A percentile compares a stretch with the other conserved stretches of the same genome.
Conservation (phyloP, 2,329 filamentous ascomycete genomes). For the Trichoderma sp. region DNA sequence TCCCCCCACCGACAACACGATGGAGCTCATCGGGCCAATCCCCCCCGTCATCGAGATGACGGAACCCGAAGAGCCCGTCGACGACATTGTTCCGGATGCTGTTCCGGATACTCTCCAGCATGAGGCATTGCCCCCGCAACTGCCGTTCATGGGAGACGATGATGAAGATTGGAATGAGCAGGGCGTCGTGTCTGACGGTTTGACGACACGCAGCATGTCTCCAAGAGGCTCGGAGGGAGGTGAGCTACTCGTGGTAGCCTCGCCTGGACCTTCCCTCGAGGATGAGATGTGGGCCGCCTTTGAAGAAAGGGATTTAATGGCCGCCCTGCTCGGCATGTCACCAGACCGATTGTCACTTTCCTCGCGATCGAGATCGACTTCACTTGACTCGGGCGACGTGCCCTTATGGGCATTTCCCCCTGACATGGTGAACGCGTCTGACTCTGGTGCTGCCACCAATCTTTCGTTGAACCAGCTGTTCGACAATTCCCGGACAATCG, state of each 20-base stretch:
- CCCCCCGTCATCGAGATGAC: background rate
- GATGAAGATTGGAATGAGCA: constrained; percentile 14
- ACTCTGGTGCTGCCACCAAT: background rate
- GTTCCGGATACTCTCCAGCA: background rate
- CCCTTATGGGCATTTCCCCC: constrained; percentile 14
- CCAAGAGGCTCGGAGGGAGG: background rate
- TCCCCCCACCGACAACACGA: constrained; percentile 3
- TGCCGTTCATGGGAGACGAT: constrained; percentile 3
- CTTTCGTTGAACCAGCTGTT: constrained; percentile 18
- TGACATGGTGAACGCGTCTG: constrained; percentile 8
- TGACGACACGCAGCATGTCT: background rate
- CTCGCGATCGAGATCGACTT: background rate
- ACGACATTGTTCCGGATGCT: constrained; percentile 14
- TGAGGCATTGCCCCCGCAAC: constrained; percentile 7
- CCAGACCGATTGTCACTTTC: background rate
- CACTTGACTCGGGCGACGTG: constrained; percentile 1
- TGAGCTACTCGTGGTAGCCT: background rate
- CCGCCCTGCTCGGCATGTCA: constrained; percentile 8
- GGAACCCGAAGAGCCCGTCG: constrained; percentile 2
- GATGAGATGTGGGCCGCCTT: constrained; percentile 7
- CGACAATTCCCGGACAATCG: constrained; percentile 2
- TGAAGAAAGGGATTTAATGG: background rate
- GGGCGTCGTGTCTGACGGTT: background rate
- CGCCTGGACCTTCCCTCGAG: background rate
- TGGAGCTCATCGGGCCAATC: constrained; percentile 1